phyloP scores from a whole-genome alignment of 2,329 filamentous ascomycete species.

The Arthrinium puccinioides region DNA sequence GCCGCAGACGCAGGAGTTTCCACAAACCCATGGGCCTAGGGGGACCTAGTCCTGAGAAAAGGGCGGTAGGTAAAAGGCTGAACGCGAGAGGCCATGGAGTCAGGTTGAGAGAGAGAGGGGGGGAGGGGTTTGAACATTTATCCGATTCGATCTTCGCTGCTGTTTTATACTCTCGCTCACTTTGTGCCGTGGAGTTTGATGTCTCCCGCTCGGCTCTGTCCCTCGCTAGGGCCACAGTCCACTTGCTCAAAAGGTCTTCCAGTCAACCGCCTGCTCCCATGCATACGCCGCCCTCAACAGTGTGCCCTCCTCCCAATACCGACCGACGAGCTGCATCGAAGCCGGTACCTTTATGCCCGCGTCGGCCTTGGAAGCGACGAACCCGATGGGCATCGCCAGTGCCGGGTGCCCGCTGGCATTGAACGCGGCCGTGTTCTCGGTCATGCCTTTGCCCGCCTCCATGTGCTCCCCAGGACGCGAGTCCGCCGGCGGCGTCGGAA shows the following conservation, averaged over 20 bases:
- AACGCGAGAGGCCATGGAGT: too few species aligned
- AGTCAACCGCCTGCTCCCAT: constrained; percentile 20
- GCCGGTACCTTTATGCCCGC: constrained; percentile 16
- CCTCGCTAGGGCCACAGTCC: too few species aligned
- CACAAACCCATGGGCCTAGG: too few species aligned
- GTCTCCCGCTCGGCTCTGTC: too few species aligned
- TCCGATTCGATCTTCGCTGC: too few species aligned
- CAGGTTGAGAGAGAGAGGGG: too few species aligned
- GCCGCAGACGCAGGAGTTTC: too few species aligned
- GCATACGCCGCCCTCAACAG: constrained; percentile 18
- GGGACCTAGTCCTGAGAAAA: too few species aligned
- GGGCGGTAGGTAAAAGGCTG: too few species aligned
- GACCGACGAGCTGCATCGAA: constrained; percentile 20
- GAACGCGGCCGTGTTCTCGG: not conserved
- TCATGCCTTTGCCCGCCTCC: constrained; percentile 5
- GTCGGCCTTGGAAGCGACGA: constrained; percentile 18
- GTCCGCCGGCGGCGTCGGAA: not conserved
- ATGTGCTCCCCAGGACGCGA: not conserved
- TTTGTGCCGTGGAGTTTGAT: too few species aligned
- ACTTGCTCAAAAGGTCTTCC: constrained; percentile 13
- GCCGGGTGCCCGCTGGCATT: constrained; percentile 17
- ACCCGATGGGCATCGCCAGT: constrained; percentile 18
- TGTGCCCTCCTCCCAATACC: constrained; percentile 16
- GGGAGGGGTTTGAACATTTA: too few species aligned
- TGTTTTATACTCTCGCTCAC: too few species aligned